Percentiles rank a stretch among this genome's conserved stretches.
phyloP scores from a whole-genome alignment of 2,329 filamentous ascomycete species.

The Sarocladium kiliense region DNA sequence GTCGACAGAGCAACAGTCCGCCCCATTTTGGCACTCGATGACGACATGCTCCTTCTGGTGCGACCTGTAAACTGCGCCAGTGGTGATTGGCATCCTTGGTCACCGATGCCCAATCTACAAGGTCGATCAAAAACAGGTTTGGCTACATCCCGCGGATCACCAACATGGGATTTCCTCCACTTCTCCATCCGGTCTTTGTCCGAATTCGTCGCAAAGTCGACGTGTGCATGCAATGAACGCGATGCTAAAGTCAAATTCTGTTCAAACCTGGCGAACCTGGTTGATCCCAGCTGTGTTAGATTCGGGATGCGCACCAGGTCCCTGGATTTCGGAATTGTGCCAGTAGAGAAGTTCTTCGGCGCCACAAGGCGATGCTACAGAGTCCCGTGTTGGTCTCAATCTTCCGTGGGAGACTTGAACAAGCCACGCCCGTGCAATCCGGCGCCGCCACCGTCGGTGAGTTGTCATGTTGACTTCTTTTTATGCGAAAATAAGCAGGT shows the following conservation, averaged over 20 bases:
- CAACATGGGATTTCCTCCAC: constrained; percentile 3
- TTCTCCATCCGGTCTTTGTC: not conserved
- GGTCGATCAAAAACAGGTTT: not conserved
- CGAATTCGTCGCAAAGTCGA: not conserved
- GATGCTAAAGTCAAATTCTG: not conserved
- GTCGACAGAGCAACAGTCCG: not conserved
- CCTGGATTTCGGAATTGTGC: no score
- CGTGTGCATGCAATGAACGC: not conserved
- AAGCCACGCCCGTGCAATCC: no score
- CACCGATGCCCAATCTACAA: not conserved
- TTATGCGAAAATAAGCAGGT: no score
- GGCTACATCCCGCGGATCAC: not conserved
- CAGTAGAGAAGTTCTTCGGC: no score
- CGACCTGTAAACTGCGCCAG: not conserved
- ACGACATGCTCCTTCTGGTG: not conserved
- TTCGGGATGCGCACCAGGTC: no score
- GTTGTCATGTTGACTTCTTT: no score
- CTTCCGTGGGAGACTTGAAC: no score
- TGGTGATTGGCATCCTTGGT: not conserved
- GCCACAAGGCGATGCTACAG: no score
- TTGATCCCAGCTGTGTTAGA: not conserved
- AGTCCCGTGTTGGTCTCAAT: no score
- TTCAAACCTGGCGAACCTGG: not conserved
- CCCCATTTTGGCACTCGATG: not conserved
- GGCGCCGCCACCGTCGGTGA: no score